Evolutionary conservation across 1,284 basidiomycete genomes (phyloP), one percentile per base, ranked within the genome.

Genomic region (Rhizopogon hawkerae): DNA sequence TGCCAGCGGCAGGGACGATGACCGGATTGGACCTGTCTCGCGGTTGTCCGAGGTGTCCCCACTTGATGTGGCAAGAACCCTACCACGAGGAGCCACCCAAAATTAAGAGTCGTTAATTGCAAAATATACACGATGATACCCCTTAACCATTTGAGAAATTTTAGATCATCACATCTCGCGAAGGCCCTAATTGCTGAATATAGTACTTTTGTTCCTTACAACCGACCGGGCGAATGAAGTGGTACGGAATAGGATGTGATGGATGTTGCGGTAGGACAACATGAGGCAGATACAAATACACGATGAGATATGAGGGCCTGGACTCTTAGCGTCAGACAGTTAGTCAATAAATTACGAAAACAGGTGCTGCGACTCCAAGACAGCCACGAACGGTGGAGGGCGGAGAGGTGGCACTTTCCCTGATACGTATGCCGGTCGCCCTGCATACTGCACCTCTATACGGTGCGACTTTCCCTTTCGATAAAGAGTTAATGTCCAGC

Each of bases 401-500:
- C 71, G 72, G 38, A 64, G 62, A 44, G 65, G 57, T 24, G 73
- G 68, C 7, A 69, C 54, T 56, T 79, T 74, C 14, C 74, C 77
- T 2, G 66, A 59, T 21, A 74, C 70, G 54, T 70, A 75, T 39
- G 82, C 86, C 16, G 83, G 81, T 54, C 81, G 74, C 13, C 78
- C 86, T 46, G 64, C 73, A 64, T 89, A 89, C 53, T 75, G 73
- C 23, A 89, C 77, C 59, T 86, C 77, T 31, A 85, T 69, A 26
- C 86, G 75, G 63, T 81, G 70, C 26, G 68, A 67, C 56, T 79
- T 79, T 44, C 75, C 79, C 60, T 73, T 77, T 48, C 84, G 80
- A 53, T 81, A 71, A 31, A 81, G 66, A 8, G 83, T 86, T 43
- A 85, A 60, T 36, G 70, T 70, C 86, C 86, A 89, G 52, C 86